These are phyloP conservation scores for Aureobasidium sp. DNA, from an alignment of 2,329 filamentous ascomycete genomes.

Conservation along the genomic window DNA sequence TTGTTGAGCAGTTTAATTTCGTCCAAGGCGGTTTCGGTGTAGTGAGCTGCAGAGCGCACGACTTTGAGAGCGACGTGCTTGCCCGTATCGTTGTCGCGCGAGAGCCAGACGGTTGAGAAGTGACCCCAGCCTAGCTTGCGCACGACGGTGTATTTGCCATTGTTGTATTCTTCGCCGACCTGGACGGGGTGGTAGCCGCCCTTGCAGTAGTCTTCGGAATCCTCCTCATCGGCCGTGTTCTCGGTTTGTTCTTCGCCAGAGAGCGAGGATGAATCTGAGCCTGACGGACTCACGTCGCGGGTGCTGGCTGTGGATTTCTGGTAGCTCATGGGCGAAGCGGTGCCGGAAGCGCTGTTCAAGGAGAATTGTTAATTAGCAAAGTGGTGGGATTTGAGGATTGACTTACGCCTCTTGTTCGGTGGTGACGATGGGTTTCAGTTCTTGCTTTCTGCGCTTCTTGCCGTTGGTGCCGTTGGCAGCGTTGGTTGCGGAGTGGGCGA, in stretches of 20 bases:
- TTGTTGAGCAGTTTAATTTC: conserved; percentile 98
- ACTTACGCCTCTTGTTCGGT: conserved; percentile 51
- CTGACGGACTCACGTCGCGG: conserved; percentile 61
- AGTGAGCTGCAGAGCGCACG: conserved; percentile 93
- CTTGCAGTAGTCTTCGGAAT: conserved; percentile 99
- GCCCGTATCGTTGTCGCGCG: conserved; percentile 74
- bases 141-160: conserved; percentile 92
- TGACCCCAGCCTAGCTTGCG: conserved; percentile 97
- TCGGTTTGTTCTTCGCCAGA: conserved; percentile 74
- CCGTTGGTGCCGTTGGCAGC: conserved; percentile 40
- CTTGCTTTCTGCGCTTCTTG: conserved; percentile 69
- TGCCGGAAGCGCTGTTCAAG: conserved; percentile 2
- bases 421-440: conserved; percentile 68
- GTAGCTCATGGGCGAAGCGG: conserved; percentile 14
- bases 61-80: conserved; percentile 98
- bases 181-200: conserved; percentile 94
- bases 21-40: conserved; percentile 97
- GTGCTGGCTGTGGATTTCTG: conserved; percentile 38
- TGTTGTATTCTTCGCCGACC: conserved; percentile 94
- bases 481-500: conserved; percentile 48
- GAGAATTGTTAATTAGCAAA: conserved; percentile 17
- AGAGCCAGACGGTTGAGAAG: conserved; percentile 92
- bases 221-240: conserved; percentile 94
- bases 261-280: conserved; percentile 63
- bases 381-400: not conserved